Evolutionary conservation across 1,139 yeast genomes (phyloP), one percentile per base, ranked within the genome.

Genomic region (Blastobotrys illinoisensis): DNA sequence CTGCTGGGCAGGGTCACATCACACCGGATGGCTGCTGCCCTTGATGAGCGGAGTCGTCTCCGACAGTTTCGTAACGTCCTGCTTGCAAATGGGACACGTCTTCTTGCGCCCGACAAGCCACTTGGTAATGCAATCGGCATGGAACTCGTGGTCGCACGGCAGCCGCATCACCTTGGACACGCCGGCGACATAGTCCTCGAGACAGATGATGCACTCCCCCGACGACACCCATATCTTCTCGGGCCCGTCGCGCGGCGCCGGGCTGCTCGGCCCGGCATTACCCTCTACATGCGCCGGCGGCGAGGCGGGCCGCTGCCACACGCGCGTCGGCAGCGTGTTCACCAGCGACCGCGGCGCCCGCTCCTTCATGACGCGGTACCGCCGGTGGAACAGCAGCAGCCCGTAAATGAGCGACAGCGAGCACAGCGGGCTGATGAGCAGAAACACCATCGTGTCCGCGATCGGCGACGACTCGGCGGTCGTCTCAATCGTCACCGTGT

Each of bases 61-160:
- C 14, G 48, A 44, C 16, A 49, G 47, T 36, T 58, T 56, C 21
- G 63, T 62, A 9, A 61, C 64, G 44, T 57, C 62, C 58, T 50
- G 58, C 51, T 47, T 60, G 55, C 55, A 58, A 26, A 54, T 56
- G 20, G 57, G 62, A 36, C 61, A 60, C 16, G 61, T 70, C 58
- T 67, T 67, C 57, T 71, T 68, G 26, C 71, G 67, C 44, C 62
- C 62, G 5, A 72, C 62, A 6, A 73, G 66, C 79, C 79, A 75
- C 28, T 69, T 68, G 13, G 72, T 63, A 23, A 75, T 71, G 60
- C 79, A 75, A 14, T 63, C 67, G 6, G 64, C 65, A 58, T 75
- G 79, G 62, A 72, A 75, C 59, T 74, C 77, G 59, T 75, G 79
- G 9, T 68, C 69, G 56, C 79, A 75, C 1, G 79, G 79, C 40